Percentiles rank a stretch among this genome's conserved stretches.
Conservation (phyloP, 495 filamentous ascomycete species). For the Cudoniella acicularis region DNA sequence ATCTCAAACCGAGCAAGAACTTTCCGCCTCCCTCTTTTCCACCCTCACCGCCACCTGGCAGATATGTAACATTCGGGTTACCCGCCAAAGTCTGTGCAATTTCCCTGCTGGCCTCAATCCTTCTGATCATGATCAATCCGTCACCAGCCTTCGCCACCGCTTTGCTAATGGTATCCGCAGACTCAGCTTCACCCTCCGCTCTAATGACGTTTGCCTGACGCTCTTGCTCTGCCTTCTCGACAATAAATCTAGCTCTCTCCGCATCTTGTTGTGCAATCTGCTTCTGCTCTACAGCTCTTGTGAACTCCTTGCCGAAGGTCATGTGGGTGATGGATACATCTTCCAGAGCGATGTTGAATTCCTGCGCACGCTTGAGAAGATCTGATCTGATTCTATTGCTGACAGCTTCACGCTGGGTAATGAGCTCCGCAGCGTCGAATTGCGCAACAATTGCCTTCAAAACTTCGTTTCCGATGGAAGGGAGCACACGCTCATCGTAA, state of each 20-base stretch:
- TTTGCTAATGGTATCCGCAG: conserved; percentile 88
- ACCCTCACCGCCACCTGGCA: conserved; percentile 69
- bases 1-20: conserved; percentile 48
- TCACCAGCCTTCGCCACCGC: conserved; percentile 89
- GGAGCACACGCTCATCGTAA: conserved; percentile 98
- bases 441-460: conserved; percentile 98
- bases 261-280: conserved; percentile 99
- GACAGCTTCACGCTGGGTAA: conserved; percentile 97
- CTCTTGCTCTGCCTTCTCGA: conserved; percentile 99
- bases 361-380: conserved; percentile 88
- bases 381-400: conserved; percentile 92
- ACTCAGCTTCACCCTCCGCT: conserved; percentile 95
- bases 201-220: conserved; percentile 97
- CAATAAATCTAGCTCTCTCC: conserved; percentile 94
- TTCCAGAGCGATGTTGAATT: conserved; percentile 99
- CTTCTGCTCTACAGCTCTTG: conserved; percentile 97
- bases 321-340: conserved; percentile 99
- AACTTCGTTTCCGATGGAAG: conserved; percentile 99
- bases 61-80: conserved; percentile 95
- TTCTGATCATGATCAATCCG: conserved; percentile 89
- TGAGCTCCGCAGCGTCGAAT: conserved; percentile 98
- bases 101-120: conserved; percentile 95
- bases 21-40: conserved; percentile 58
- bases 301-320: conserved; percentile 99
- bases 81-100: conserved; percentile 84